Evolutionary conservation across 352 stramenopile species (phyloP).

Genomic region (Phytophthora pistaciae): DNA sequence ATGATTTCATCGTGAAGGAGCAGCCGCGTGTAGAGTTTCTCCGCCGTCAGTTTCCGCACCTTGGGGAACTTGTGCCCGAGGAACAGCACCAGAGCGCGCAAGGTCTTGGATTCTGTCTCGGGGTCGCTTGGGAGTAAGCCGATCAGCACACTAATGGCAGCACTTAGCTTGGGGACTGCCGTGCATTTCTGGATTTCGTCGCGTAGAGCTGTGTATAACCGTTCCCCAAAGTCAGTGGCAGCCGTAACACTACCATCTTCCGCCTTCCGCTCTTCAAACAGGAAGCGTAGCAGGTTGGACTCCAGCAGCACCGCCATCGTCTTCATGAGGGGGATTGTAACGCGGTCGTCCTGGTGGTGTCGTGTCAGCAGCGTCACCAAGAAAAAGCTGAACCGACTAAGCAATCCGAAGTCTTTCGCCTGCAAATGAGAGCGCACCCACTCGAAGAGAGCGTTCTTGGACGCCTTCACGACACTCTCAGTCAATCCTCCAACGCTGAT

Average conservation of each 20-base stretch:
- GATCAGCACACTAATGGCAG: conserved; percentile 76
- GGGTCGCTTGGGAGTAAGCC: conserved; percentile 74
- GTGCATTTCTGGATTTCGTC: conserved; percentile 75
- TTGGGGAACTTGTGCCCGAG: conserved; percentile 88
- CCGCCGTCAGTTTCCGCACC: conserved; percentile 84
- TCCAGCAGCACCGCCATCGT: conserved; percentile 83
- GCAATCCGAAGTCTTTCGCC: conserved; percentile 69
- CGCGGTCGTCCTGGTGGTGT: conserved; percentile 77
- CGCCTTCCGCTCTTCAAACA: conserved; percentile 57
- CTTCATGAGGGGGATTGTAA: conserved; percentile 91
- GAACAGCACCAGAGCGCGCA: conserved; percentile 82
- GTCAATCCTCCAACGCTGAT: conserved; percentile 96
- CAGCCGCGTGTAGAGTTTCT: conserved; percentile 86
- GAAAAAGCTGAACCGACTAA: conserved; percentile 75
- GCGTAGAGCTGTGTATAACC: conserved; percentile 69
- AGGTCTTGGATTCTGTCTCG: conserved; percentile 57
- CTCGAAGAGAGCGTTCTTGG: conserved; percentile 66
- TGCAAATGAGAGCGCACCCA: conserved; percentile 64
- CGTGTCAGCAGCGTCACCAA: conserved; percentile 69
- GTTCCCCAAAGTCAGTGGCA: conserved; percentile 62
- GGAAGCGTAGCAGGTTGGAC: conserved; percentile 58
- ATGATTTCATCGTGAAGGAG: conserved; percentile 81
- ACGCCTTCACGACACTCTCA: conserved; percentile 93
- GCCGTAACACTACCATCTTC: conserved; percentile 26
- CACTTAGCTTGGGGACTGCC: conserved; percentile 70